Conservation (phyloP, 2,329 filamentous ascomycete species). For the Cladophialophora bantiana region DNA sequence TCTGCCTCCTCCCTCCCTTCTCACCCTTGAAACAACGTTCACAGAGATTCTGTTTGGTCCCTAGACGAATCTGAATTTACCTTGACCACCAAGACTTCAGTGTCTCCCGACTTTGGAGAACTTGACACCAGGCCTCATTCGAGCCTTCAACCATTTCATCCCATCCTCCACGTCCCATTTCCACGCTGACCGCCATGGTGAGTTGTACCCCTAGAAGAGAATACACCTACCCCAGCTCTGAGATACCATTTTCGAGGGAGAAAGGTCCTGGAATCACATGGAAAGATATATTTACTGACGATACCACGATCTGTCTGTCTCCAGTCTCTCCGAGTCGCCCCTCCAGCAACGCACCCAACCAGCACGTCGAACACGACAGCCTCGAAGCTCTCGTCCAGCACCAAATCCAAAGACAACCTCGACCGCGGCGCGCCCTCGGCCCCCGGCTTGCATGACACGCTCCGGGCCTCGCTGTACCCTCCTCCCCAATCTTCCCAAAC, state of each 20-base stretch:
- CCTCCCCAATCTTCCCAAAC: slow-evolving; percentile 48
- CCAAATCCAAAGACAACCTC: slow-evolving; percentile 47
- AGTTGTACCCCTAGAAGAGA: background rate
- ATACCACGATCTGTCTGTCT: background rate
- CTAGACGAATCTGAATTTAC: background rate
- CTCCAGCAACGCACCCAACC: slow-evolving; percentile 70
- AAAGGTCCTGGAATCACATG: background rate
- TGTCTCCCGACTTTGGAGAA: background rate
- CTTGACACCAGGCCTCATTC: background rate
- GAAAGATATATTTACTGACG: background rate
- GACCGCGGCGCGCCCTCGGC: slow-evolving; percentile 82
- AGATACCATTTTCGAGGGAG: too few species aligned
- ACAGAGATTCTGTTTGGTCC: background rate
- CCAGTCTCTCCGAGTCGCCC: slow-evolving; percentile 89
- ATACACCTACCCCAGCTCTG: background rate
- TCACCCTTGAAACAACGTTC: background rate
- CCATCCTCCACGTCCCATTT: background rate
- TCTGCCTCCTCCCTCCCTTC: background rate
- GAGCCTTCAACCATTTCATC: background rate
- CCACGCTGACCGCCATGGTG: slow-evolving; percentile 5
- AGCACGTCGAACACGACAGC: slow-evolving; percentile 70
- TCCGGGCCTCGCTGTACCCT: slow-evolving; percentile 71
- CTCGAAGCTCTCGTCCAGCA: slow-evolving; percentile 55
- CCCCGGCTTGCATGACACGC: slow-evolving; percentile 89
- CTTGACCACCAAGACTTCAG: background rate